phyloP scores from a whole-genome alignment of 2,329 filamentous ascomycete genomes.

The Phialocephala sp. region DNA sequence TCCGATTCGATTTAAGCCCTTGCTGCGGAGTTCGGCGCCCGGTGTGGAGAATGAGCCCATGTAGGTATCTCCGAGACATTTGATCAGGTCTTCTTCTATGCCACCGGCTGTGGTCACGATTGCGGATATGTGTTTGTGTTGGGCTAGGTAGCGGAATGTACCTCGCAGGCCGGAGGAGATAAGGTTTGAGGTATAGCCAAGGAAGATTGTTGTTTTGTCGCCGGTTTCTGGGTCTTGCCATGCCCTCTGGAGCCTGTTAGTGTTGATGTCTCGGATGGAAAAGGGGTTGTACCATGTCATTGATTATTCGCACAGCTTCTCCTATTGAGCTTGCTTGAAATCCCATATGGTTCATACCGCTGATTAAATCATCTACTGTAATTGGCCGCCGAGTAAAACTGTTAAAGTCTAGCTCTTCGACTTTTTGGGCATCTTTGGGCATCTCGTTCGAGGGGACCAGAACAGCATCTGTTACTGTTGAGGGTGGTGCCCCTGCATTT shows the following conservation, averaged over 20 bases:
- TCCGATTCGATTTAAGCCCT: conserved; percentile 93
- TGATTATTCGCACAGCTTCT: conserved; percentile 89
- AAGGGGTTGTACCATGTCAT: conserved; percentile 76
- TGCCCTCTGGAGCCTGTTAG: conserved; percentile 59
- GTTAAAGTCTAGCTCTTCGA: conserved; percentile 93
- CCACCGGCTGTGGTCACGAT: conserved; percentile 96
- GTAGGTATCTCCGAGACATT: conserved; percentile 94
- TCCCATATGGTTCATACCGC: conserved; percentile 84
- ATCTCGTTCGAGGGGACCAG: conserved; percentile 84
- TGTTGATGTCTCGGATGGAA: not conserved
- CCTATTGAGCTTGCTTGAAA: conserved; percentile 82
- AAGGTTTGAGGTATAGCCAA: conserved; percentile 96
- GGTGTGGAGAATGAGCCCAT: conserved; percentile 82
- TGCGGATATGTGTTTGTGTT: conserved; percentile 89
- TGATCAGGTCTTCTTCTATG: conserved; percentile 97
- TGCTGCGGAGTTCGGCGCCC: conserved; percentile 78
- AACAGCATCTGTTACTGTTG: conserved; percentile 77
- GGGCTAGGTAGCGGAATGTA: conserved; percentile 87
- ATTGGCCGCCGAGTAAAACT: conserved; percentile 74
- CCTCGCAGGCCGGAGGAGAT: conserved; percentile 95
- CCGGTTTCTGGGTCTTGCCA: conserved; percentile 83
- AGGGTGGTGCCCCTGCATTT: conserved; percentile 47
- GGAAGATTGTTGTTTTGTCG: conserved; percentile 87
- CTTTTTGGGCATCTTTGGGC: conserved; percentile 77
- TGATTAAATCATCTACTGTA: conserved; percentile 83